phyloP scores from a whole-genome alignment of 306 rosid species.

The Medicago ruthenica region DNA sequence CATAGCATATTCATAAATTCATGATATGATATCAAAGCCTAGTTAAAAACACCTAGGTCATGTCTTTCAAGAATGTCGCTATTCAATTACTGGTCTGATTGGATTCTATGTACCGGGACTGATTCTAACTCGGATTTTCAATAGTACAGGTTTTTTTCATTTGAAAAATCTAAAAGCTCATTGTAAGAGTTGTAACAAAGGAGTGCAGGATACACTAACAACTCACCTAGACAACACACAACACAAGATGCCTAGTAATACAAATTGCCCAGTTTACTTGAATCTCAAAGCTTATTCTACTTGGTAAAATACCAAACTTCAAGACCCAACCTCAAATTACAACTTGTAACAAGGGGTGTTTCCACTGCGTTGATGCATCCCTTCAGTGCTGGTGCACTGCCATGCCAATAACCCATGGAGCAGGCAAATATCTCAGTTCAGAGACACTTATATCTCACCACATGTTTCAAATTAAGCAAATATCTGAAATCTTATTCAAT shows the following conservation, averaged over 20 bases:
- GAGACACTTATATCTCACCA: neutral
- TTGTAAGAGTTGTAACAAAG: slow-evolving; percentile 15
- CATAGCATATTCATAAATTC: too few relatives aligned
- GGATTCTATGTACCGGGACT: neutral
- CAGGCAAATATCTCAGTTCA: neutral
- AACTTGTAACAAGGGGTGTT: neutral
- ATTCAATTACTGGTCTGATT: neutral
- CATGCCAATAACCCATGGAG: neutral
- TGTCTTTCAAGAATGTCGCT: too few relatives aligned
- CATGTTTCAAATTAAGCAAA: neutral
- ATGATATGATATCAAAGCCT: neutral
- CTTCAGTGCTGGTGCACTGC: neutral
- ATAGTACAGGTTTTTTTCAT: slow-evolving; percentile 36
- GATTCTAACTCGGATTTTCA: neutral
- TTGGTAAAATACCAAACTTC: neutral
- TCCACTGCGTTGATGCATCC: neutral
- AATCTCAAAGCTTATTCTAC: neutral
- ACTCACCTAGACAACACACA: neutral
- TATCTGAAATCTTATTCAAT: neutral
- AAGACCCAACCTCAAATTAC: neutral
- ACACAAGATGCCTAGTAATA: too few relatives aligned
- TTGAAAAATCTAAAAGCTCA: slow-evolving; percentile 65
- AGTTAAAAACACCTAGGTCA: neutral
- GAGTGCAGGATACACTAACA: too few relatives aligned
- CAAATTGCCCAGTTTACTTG: neutral